Percentiles rank a stretch among this genome's conserved stretches.
These are phyloP conservation scores for Didymella pomorum DNA, from an alignment of 2,329 filamentous ascomycete species.

Conservation along the genomic window DNA sequence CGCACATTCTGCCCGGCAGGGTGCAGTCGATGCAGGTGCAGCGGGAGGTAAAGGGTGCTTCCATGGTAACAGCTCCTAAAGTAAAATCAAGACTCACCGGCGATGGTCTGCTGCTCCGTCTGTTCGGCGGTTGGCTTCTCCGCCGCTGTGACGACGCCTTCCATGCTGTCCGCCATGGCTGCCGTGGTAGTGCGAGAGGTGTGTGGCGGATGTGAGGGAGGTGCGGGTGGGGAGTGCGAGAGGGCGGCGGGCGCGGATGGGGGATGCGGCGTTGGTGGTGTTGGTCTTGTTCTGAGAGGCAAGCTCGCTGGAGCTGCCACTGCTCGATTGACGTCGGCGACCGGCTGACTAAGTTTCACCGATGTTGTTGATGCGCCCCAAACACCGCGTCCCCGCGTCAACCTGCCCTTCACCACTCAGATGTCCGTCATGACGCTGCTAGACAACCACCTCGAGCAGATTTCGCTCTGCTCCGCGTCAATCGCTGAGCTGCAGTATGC, in stretches of 20 bases:
- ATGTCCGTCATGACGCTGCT: slow-evolving; percentile 53
- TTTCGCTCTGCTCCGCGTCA: slow-evolving; percentile 58
- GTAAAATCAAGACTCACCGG: slow-evolving; percentile 41
- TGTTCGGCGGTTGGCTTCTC: slow-evolving; percentile 54
- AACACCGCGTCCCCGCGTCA: slow-evolving; percentile 10
- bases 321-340: slow-evolving; percentile 18
- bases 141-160: slow-evolving; percentile 54
- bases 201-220: not conserved
- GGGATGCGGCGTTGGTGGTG: slow-evolving; percentile 12
- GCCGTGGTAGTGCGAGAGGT: slow-evolving; percentile 25
- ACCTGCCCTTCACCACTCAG: not conserved
- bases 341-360: slow-evolving; percentile 1
- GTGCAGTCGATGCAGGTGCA: slow-evolving; percentile 30
- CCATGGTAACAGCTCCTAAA: slow-evolving; percentile 5
- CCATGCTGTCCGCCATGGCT: slow-evolving; percentile 61
- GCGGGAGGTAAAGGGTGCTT: slow-evolving; percentile 29
- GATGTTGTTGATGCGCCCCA: slow-evolving; percentile 12
- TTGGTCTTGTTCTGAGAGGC: slow-evolving; percentile 32
- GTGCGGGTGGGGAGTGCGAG: not conserved
- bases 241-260: slow-evolving; percentile 3
- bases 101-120: slow-evolving; percentile 51
- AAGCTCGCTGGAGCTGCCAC: slow-evolving; percentile 19
- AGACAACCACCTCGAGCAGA: slow-evolving; percentile 60
- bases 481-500: slow-evolving; percentile 57
- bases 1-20: slow-evolving; percentile 39